phyloP scores from a whole-genome alignment of 805 yeast species.

The Scheffersomyces ergatensis region DNA sequence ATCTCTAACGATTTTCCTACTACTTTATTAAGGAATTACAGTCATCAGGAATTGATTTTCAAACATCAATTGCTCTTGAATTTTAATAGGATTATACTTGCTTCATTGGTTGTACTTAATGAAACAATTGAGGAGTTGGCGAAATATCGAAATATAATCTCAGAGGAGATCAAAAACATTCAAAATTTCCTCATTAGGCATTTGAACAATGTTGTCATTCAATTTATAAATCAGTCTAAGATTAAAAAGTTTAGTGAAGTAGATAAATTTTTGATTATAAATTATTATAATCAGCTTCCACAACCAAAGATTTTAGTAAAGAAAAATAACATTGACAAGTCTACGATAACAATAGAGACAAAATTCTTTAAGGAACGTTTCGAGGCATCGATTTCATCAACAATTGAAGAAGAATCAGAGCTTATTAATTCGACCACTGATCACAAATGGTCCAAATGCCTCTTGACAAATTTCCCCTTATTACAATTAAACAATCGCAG shows the following conservation, averaged over 20 bases:
- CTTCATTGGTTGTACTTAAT: background rate
- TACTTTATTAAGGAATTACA: constrained; percentile 4
- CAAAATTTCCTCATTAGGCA: constrained; percentile 12
- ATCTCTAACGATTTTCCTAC: background rate
- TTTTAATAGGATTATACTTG: constrained; percentile 3
- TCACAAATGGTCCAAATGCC: constrained; percentile 38
- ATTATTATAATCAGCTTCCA: background rate
- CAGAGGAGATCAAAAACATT: constrained; percentile 17
- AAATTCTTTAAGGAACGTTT: constrained; percentile 34
- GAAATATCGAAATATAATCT: constrained; percentile 1
- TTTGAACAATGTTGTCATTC: constrained; percentile 12
- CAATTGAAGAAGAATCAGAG: background rate
- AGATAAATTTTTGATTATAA: constrained; percentile 20
- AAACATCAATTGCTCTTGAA: constrained; percentile 6
- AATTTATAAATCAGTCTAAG: background rate
- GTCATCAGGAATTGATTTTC: constrained; percentile 3
- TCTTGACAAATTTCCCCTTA: constrained; percentile 34
- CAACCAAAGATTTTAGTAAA: background rate
- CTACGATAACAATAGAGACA: constrained; percentile 22
- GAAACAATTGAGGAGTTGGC: constrained; percentile 3
- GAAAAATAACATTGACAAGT: constrained; percentile 12
- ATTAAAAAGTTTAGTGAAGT: constrained; percentile 8
- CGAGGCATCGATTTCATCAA: constrained; percentile 3
- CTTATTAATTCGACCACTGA: constrained; percentile 24
- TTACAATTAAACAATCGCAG: constrained; percentile 27